Percentiles rank a stretch among this genome's conserved stretches.
Evolutionary conservation across 768 basidiomycete genomes (phyloP).

Genomic region (Daedalea quercina): DNA sequence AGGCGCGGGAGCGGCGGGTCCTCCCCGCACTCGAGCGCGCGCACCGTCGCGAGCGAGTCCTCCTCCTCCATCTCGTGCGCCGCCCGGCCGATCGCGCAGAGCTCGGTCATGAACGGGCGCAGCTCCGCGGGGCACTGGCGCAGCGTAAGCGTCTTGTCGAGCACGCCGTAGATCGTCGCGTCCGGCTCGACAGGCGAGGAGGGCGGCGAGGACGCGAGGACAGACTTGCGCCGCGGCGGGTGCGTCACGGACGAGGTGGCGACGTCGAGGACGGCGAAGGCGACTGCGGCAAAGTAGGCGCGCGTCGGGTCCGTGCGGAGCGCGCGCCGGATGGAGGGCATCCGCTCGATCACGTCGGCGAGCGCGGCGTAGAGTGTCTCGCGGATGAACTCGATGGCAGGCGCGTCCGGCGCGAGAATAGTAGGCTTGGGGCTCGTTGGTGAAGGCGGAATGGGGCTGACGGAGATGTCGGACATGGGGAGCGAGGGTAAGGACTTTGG

Average conservation of each 20-base stretch:
- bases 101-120: conserved; percentile 50
- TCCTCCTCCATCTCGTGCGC: conserved; percentile 12
- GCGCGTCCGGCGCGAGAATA: conserved; percentile 31
- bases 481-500: conserved; percentile 16
- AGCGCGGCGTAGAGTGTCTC: conserved; percentile 84
- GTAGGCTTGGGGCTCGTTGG: conserved; percentile 20
- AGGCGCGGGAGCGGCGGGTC: conserved; percentile 14
- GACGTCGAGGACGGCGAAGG: conserved; percentile 67
- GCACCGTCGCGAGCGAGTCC: conserved; percentile 13
- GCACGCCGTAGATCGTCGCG: conserved; percentile 36
- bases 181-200: conserved; percentile 4
- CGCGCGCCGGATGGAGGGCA: conserved; percentile 45
- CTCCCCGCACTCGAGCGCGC: conserved; percentile 11
- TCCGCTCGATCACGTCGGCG: conserved; percentile 57
- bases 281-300: conserved; percentile 76
- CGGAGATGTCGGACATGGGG: conserved; percentile 16
- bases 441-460: conserved; percentile 15
- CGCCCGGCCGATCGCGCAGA: conserved; percentile 11
- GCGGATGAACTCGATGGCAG: conserved; percentile 73
- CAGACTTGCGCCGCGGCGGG: conserved; percentile 30
- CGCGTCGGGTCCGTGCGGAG: conserved; percentile 59
- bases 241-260: conserved; percentile 42
- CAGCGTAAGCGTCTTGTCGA: conserved; percentile 50
- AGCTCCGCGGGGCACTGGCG: conserved; percentile 56
- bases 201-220: conserved; percentile 9